Percentiles rank a stretch among this genome's conserved stretches.
phyloP scores from a whole-genome alignment of 257 asterid species.

The Perilla frutescens region DNA sequence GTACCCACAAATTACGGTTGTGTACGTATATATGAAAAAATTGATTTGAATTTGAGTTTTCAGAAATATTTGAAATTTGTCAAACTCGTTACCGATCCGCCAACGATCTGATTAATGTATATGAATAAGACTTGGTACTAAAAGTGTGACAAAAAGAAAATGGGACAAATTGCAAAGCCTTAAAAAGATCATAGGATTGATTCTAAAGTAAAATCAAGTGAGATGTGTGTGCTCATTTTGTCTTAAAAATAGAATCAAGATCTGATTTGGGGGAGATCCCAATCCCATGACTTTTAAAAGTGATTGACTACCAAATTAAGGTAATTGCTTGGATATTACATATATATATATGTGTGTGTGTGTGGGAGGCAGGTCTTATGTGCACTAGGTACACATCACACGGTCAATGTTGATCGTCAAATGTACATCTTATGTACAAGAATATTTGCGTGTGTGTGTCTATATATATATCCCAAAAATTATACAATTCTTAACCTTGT shows the following conservation, averaged over 20 bases:
- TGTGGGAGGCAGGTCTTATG: no score
- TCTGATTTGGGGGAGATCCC: constrained; percentile 37
- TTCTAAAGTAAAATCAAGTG: constrained; percentile 30
- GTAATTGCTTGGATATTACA: constrained; percentile 27
- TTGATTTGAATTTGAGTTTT: neutral
- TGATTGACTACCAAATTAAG: constrained; percentile 46
- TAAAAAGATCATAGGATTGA: constrained; percentile 36
- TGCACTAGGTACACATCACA: no score
- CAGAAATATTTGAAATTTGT: neutral
- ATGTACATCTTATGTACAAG: no score
- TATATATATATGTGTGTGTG: neutral
- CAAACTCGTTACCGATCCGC: neutral
- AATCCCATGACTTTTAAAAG: constrained; percentile 42
- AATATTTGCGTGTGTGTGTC: no score
- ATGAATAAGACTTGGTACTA: neutral
- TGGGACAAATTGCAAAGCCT: constrained; percentile 32
- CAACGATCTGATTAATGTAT: neutral
- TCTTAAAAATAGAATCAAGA: constrained; percentile 38
- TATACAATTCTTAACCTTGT: constrained; percentile 4
- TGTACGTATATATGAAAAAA: neutral
- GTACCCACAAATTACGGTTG: neutral
- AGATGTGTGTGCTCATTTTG: constrained; percentile 44
- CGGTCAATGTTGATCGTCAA: no score
- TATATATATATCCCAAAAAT: neutral
- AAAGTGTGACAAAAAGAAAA: constrained; percentile 26